Percentiles rank a stretch among this genome's conserved stretches.
Evolutionary conservation across 805 yeast genomes (phyloP).

Genomic region (Henningerozyma blattae): DNA sequence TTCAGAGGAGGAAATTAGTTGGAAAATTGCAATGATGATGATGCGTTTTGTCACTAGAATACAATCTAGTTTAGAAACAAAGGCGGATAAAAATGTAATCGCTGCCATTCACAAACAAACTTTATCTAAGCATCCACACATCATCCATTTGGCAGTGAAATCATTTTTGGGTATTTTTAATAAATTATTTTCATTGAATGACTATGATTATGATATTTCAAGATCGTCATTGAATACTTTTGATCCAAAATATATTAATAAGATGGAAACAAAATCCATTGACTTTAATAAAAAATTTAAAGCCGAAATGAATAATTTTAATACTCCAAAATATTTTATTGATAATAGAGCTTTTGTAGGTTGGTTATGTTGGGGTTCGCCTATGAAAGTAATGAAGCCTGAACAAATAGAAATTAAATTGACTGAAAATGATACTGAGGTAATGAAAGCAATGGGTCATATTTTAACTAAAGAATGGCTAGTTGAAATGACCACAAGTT

Average conservation of each 20-base stretch:
- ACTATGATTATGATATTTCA: slow-evolving; percentile 34
- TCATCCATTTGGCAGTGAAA: slow-evolving; percentile 47
- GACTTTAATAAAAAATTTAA: slow-evolving; percentile 32
- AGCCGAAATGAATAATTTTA: slow-evolving; percentile 38
- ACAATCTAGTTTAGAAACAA: slow-evolving; percentile 42
- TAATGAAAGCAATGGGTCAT: slow-evolving; percentile 33
- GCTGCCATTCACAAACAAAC: slow-evolving; percentile 35
- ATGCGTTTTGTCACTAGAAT: slow-evolving; percentile 39
- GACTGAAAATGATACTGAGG: slow-evolving; percentile 29
- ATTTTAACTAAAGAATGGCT: slow-evolving; percentile 48
- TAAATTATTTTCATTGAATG: slow-evolving; percentile 34
- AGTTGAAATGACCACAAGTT: slow-evolving; percentile 32
- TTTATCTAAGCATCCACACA: slow-evolving; percentile 53
- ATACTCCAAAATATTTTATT: slow-evolving; percentile 39
- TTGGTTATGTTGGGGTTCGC: slow-evolving; percentile 66
- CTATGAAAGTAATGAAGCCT: slow-evolving; percentile 29
- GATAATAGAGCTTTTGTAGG: slow-evolving; percentile 50
- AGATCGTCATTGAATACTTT: slow-evolving; percentile 32
- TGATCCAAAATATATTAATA: slow-evolving; percentile 30
- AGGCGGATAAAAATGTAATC: slow-evolving; percentile 30
- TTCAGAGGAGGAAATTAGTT: slow-evolving; percentile 23
- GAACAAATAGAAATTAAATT: slow-evolving; percentile 26
- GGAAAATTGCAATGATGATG: slow-evolving; percentile 44
- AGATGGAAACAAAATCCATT: slow-evolving; percentile 32
- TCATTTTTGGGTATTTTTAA: slow-evolving; percentile 44